Evolutionary conservation across 306 rosid species (phyloP), one percentile per base, ranked within the genome.

Genomic region (Clitoria ternatea): DNA sequence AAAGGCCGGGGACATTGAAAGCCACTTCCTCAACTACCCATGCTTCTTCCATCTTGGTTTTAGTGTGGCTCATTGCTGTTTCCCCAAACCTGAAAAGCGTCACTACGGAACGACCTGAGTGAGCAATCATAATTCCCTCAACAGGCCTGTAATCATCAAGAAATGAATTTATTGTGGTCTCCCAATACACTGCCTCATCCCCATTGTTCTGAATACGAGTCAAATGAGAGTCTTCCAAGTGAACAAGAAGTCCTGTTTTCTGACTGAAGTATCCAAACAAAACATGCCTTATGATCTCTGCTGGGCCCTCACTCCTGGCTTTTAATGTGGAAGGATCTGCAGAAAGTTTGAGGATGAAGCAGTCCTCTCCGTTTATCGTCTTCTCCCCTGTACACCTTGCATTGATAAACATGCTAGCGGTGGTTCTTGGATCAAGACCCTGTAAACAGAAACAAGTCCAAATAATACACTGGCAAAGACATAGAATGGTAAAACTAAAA

Each of bases 281-380:
- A 66, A 92, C 97, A 64, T 95, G 99, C 82, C 99, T 80, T 59
- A 95, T 95, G 63, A 95, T 95, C 85, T 95, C 99, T 1, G 99
- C 99, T 2, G 97, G 99, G 40, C 97, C 99, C 79, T 95, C 99
- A 39, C 99, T 95, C 82, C 99, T 87, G 45, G 99, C 96, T 79
- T 91, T 95, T 75, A 91, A 67, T 2, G 99, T 94, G 5, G 80
- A 61, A 14, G 99, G 96, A 81, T 91, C 97, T 7, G 99, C 91
- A 45, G 87, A 86, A 43, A 95, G 97, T 78, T 95, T 95, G 82
- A 95, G 97, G 78, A 95, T 91, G 84, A 95, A 95, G 75, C 99
- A 95, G 53, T 95, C 99, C 70, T 95, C 99, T 8, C 81, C 92
- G 42, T 87, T 89, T 45, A 94, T 81, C 80, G 89, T 91, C 86